Conservation (phyloP, 345 rosid species). For the Noccaea caerulescens region DNA sequence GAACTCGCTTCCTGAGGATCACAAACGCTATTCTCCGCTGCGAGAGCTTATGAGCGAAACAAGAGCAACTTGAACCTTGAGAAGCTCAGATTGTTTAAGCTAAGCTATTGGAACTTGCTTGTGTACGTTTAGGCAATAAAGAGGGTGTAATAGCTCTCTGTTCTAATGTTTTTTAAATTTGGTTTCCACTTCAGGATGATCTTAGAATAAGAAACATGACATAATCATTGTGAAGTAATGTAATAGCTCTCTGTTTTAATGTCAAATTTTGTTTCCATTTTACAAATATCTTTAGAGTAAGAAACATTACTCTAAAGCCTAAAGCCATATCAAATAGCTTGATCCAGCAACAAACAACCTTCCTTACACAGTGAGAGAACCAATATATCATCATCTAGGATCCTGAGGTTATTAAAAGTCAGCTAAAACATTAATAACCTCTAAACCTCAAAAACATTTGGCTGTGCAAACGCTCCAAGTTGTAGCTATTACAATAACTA, state of each 20-base stretch:
- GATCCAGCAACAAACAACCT: slow-evolving; percentile 13
- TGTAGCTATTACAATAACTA: slow-evolving; percentile 9
- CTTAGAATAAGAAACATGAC: not conserved
- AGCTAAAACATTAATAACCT: slow-evolving; percentile 13
- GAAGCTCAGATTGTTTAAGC: not conserved
- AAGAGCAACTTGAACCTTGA: slow-evolving; percentile 11
- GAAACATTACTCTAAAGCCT: not conserved
- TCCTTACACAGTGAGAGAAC: slow-evolving; percentile 5
- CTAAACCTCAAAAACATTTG: slow-evolving; percentile 1
- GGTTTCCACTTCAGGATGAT: slow-evolving; percentile 5
- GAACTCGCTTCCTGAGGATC: slow-evolving; percentile 43
- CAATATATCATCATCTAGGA: not conserved
- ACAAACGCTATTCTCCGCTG: slow-evolving; percentile 32
- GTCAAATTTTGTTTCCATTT: slow-evolving; percentile 27
- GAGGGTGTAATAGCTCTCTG: not conserved
- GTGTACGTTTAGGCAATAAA: slow-evolving; percentile 22
- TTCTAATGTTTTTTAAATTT: slow-evolving; percentile 5
- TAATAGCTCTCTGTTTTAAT: slow-evolving; percentile 13
- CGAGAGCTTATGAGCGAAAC: not conserved
- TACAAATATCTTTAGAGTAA: not conserved
- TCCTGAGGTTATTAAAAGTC: not conserved
- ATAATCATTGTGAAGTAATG: slow-evolving; percentile 22
- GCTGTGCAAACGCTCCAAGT: slow-evolving; percentile 8
- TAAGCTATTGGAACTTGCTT: slow-evolving; percentile 24
- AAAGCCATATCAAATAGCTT: not conserved